phyloP scores from a whole-genome alignment of 2,329 filamentous ascomycete genomes.

The Elsinoe batatas region DNA sequence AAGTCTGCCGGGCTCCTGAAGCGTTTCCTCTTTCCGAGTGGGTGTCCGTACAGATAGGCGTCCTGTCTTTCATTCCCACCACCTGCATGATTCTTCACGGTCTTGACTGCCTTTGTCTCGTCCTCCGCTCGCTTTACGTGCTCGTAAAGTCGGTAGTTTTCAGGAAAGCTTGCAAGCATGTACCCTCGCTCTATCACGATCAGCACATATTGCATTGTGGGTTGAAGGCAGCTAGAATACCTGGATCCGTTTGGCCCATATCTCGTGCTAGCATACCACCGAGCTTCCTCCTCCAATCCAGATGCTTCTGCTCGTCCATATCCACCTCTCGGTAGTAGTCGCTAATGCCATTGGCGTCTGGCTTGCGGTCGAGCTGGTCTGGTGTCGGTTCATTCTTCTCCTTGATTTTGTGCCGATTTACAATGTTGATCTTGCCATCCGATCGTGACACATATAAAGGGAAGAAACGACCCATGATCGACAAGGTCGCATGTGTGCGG shows the following conservation, averaged over 20 bases:
- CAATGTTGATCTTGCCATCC: slow-evolving; percentile 41
- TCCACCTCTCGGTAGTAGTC: slow-evolving; percentile 46
- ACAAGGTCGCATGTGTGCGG: background rate
- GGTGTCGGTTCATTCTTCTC: slow-evolving; percentile 43
- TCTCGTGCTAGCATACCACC: slow-evolving; percentile 48
- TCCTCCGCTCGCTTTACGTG: slow-evolving; percentile 44
- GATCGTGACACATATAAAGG: slow-evolving; percentile 40
- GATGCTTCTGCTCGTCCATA: slow-evolving; percentile 42
- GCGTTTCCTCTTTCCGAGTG: slow-evolving; percentile 46
- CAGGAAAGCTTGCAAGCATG: slow-evolving; percentile 45
- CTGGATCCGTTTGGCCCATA: slow-evolving; percentile 26
- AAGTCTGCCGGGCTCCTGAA: slow-evolving; percentile 51
- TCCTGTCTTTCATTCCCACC: slow-evolving; percentile 47
- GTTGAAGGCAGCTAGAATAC: background rate
- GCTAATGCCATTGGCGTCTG: slow-evolving; percentile 43
- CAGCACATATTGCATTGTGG: background rate
- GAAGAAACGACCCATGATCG: slow-evolving; percentile 36
- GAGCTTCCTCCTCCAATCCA: slow-evolving; percentile 50
- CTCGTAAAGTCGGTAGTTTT: slow-evolving; percentile 49
- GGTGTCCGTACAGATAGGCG: slow-evolving; percentile 52
- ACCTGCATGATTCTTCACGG: slow-evolving; percentile 39
- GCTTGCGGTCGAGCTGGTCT: slow-evolving; percentile 43
- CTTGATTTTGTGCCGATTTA: slow-evolving; percentile 41
- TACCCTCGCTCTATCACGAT: slow-evolving; percentile 31
- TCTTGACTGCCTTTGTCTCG: slow-evolving; percentile 35